phyloP scores from a whole-genome alignment of 2,329 filamentous ascomycete species.

The Penicillium sp. region DNA sequence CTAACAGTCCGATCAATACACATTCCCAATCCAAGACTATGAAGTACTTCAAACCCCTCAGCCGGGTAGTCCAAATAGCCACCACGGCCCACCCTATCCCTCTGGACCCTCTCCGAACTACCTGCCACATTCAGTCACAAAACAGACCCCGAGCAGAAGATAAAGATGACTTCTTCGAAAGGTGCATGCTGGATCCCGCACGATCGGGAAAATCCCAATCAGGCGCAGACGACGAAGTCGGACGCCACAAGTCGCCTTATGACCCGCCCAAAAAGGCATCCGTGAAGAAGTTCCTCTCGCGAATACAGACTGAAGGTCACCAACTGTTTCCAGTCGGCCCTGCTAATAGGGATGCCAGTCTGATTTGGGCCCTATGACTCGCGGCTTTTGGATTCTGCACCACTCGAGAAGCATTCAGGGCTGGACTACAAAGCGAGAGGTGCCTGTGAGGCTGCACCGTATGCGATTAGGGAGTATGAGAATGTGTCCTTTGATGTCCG shows the following conservation, averaged over 20 bases:
- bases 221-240: slow-evolving; percentile 30
- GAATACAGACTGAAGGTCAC: slow-evolving; percentile 21
- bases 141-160: not conserved
- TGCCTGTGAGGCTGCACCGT: slow-evolving; percentile 18
- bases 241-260: slow-evolving; percentile 26
- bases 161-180: slow-evolving; percentile 7
- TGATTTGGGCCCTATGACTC: slow-evolving; percentile 20
- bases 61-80: not conserved
- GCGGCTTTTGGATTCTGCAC: slow-evolving; percentile 13
- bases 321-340: slow-evolving; percentile 26
- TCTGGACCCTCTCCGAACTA: not conserved
- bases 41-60: not conserved
- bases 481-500: slow-evolving; percentile 11
- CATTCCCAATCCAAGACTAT: not conserved
- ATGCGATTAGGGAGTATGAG: slow-evolving; percentile 15
- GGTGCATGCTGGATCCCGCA: slow-evolving; percentile 20
- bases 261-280: slow-evolving; percentile 24
- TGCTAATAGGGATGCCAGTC: slow-evolving; percentile 23
- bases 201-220: slow-evolving; percentile 23
- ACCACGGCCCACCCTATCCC: not conserved
- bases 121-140: slow-evolving; percentile 1
- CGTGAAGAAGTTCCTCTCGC: slow-evolving; percentile 19
- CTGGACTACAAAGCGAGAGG: slow-evolving; percentile 25
- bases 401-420: slow-evolving; percentile 23
- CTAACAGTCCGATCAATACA: not conserved